Base-by-base conservation (phyloP, 208 protist species). In the Porcisia hertigi region DNA sequence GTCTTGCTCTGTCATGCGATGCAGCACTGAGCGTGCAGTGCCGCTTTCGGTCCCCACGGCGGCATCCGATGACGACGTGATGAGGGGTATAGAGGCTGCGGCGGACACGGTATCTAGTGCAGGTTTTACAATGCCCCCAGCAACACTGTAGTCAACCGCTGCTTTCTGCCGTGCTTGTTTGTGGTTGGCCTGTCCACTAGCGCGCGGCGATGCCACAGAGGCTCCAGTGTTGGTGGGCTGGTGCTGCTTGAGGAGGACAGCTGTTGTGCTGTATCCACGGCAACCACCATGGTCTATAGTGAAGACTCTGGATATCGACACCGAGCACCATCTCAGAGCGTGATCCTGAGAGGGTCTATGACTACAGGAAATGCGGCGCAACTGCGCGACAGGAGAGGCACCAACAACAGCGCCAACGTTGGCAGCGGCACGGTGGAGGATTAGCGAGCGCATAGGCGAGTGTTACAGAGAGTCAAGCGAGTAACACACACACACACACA, bases 221-320 rank as follows among this genome's bases (percentile, higher is more conserved):
- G 77, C 55, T 16, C 77, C 77, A 9, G 65, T 63, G 65, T 69
- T 82, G 49, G 77, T 82, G 47, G 77, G 77, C 57, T 73, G 72
- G 30, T 82, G 77, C 45, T 82, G 72, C 45, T 82, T 82, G 36
- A 62, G 57, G 11, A 77, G 55, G 23, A 59, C 41, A 23, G 72
- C 20, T n/a, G 77, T 82, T 2, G 72, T 82, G 67, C 77, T 73
- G 72, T 74, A 82, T 2, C 59, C 54, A 5, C 77, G 77, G 43
- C 47, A 43, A 53, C 20, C 57, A 43, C 36, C 16, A 30, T 39
- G 23, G 18, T 76, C 72, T 82, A 81, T 76, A 41, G 72, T 3
- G 36, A 39, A 49, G 14, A 16, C 45, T 7, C 66, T 39, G 43
- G 47, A 58, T 20, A 54, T 25, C 18, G 36, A 69, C 23, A 43